Evolutionary conservation across 768 basidiomycete genomes (phyloP), one percentile per base, ranked within the genome.

Genomic region (Russula dissimulans): DNA sequence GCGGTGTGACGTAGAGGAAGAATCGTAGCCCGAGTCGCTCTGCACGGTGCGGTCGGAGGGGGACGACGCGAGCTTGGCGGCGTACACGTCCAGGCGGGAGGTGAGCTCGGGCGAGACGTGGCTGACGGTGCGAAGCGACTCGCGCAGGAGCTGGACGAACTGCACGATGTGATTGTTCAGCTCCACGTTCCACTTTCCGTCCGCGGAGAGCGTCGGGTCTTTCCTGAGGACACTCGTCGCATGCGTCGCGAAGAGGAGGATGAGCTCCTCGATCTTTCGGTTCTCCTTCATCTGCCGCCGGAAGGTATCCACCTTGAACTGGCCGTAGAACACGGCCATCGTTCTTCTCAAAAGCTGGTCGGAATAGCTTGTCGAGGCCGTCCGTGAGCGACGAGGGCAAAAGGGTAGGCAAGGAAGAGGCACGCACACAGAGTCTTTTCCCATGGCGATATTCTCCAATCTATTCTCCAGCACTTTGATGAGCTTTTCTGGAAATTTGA

Each of bases 231-330:
- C 83, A 31, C 82, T 80, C 3, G 91, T 92, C 3, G 95, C 90
- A 54, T 92, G 86, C 1, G 94, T 90, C 11, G 95, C 95, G 68
- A 97, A 97, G 80, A 90, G 89, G 54, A 99, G 79, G 60, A 99
- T 95, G 56, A 99, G 86, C 64, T 97, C 94, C 74, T 99, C 97
- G 42, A 97, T 91, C 76, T 95, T 97, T 48, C 97, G 82, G 71
- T 91, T 95, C 71, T 97, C 95, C 73, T 92, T 91, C 84, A 97
- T 88, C 67, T 94, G 89, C 39, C 83, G 81, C 59, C 88, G 85
- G 77, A 97, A 95, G 42, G 78, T 79, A 31, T 91, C 88, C 59
- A 89, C 85, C 71, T 86, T 84, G 71, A 90, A 91, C 62, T 92
- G 90, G 12, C 87, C 87, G 70, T 94, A 97, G 72, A 97, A 97